These are phyloP conservation scores for Acanthamoeba culbertsoni DNA, from an alignment of 208 protist genomes.

Conservation along the genomic window DNA sequence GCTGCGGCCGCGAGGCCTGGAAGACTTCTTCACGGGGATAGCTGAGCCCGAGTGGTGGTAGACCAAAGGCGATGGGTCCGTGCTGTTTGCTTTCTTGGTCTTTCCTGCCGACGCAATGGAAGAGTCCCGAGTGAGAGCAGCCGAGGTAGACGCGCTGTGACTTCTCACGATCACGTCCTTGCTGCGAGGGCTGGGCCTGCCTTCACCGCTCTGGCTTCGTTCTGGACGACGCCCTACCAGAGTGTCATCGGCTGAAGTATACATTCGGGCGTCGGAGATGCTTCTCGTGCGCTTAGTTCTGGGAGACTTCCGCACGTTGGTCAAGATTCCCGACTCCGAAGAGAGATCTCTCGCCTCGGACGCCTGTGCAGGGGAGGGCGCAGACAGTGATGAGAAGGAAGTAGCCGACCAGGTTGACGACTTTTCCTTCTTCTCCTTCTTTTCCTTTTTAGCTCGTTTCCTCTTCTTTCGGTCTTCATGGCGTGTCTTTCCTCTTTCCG, in stretches of 20 bases:
- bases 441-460: slow-evolving; percentile 21
- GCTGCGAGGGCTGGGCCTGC: neutral
- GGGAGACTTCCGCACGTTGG: neutral
- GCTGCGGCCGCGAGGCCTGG: neutral
- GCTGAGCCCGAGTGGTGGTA: neutral
- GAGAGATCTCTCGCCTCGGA: neutral
- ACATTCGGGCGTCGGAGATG: neutral
- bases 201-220: too few species aligned
- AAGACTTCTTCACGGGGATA: neutral
- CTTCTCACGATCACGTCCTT: neutral
- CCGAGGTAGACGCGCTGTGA: neutral
- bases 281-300: neutral
- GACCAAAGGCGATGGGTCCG: neutral
- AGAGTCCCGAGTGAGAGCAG: neutral
- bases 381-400: neutral
- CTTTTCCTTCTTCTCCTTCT: neutral
- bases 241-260: neutral
- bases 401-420: neutral
- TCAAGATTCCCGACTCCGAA: neutral
- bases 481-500: neutral
- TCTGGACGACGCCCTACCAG: neutral
- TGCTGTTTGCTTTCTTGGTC: neutral
- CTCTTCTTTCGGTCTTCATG: slow-evolving; percentile 19
- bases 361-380: neutral
- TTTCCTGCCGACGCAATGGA: too few species aligned